These are phyloP conservation scores for Penicillium chermesinum DNA, from an alignment of 495 filamentous ascomycete species.

Conservation along the genomic window DNA sequence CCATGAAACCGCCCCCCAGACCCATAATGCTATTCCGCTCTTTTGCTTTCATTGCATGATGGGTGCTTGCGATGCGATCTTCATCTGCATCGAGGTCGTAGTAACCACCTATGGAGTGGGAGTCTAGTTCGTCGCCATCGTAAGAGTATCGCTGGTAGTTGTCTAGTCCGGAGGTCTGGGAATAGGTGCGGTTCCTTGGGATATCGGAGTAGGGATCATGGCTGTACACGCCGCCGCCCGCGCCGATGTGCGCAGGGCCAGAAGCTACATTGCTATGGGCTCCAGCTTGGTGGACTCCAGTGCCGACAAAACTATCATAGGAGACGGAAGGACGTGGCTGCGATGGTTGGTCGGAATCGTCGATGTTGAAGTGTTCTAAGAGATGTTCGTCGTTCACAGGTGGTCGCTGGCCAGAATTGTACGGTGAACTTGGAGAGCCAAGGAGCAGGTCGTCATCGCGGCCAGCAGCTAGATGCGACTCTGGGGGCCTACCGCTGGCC, in stretches of 20 bases:
- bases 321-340: conserved; percentile 78
- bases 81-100: conserved; percentile 50
- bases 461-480: conserved; percentile 53
- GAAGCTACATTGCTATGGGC: conserved; percentile 19
- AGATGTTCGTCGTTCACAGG: conserved; percentile 74
- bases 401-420: conserved; percentile 65
- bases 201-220: conserved; percentile 46
- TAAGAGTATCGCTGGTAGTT: conserved; percentile 90
- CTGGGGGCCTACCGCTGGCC: conserved; percentile 61
- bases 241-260: conserved; percentile 22
- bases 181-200: conserved; percentile 54
- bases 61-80: conserved; percentile 54
- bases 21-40: conserved; percentile 83
- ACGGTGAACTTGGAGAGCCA: conserved; percentile 55
- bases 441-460: conserved; percentile 69
- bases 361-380: conserved; percentile 60
- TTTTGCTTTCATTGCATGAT: conserved; percentile 52
- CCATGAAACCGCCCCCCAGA: conserved; percentile 80
- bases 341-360: conserved; percentile 53
- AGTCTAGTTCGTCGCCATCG: conserved; percentile 70
- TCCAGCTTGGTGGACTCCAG: conserved; percentile 43
- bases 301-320: conserved; percentile 92
- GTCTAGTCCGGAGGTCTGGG: conserved; percentile 74
- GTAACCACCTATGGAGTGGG: conserved; percentile 52
- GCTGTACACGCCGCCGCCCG: conserved; percentile 27